Percentiles rank a stretch among this genome's conserved stretches.
These are phyloP conservation scores for Pichia exigua DNA, from an alignment of 805 yeast species.

Conservation along the genomic window DNA sequence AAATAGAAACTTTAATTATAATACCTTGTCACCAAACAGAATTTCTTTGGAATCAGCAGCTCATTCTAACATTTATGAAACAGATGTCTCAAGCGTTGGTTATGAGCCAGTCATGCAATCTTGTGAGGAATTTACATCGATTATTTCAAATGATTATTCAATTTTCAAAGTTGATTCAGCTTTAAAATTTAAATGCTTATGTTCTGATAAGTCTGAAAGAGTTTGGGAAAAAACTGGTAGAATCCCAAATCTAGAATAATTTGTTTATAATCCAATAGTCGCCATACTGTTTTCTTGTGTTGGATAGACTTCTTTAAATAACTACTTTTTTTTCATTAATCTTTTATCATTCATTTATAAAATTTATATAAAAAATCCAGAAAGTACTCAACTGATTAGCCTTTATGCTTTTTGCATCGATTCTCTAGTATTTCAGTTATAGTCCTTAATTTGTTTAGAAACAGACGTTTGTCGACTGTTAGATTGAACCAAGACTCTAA, in stretches of 20 bases:
- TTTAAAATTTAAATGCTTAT: slow-evolving; percentile 3
- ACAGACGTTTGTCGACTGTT: slow-evolving; percentile 9
- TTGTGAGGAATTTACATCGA: background rate
- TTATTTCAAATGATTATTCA: slow-evolving; percentile 2
- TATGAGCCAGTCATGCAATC: background rate
- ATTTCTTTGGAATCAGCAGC: background rate
- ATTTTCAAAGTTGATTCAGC: background rate
- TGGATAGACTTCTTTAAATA: too few species aligned
- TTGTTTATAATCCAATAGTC: background rate
- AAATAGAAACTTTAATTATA: too few species aligned
- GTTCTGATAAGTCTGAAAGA: background rate
- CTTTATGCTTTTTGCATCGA: slow-evolving; percentile 2
- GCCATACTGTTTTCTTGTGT: too few species aligned
- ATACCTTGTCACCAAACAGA: background rate
- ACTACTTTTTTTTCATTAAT: background rate
- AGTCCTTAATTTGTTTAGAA: slow-evolving; percentile 7
- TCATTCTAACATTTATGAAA: background rate
- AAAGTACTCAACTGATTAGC: background rate
- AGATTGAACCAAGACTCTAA: slow-evolving; percentile 16
- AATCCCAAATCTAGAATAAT: background rate
- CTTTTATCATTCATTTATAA: too few species aligned
- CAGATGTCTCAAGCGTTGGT: background rate
- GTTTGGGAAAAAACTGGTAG: slow-evolving; percentile 7
- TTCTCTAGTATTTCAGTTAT: slow-evolving; percentile 7
- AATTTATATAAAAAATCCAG: too few species aligned